phyloP scores from a whole-genome alignment of 108 stramenopile genomes.

The Nitzschia palea region DNA sequence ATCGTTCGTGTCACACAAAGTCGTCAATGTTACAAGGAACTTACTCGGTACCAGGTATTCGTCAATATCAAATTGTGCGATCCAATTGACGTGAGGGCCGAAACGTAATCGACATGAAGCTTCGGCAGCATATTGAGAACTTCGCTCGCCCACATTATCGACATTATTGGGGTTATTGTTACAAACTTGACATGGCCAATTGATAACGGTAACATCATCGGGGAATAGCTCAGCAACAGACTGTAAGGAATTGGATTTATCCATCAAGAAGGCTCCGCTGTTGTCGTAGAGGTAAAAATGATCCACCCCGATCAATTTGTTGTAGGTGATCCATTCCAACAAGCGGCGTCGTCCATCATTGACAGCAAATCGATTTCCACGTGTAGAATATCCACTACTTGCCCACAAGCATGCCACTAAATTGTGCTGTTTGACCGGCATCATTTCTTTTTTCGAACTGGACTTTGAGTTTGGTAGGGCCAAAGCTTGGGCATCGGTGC shows the following conservation, averaged over 20 bases:
- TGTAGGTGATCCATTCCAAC: slow-evolving; percentile 79
- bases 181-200: slow-evolving; percentile 69
- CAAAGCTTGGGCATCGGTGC: slow-evolving; percentile 18
- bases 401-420: slow-evolving; percentile 87
- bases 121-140: slow-evolving; percentile 89
- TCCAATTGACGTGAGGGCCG: slow-evolving; percentile 81
- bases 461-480: background rate
- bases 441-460: background rate
- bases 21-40: background rate
- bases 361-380: slow-evolving; percentile 69
- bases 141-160: slow-evolving; percentile 74
- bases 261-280: slow-evolving; percentile 53
- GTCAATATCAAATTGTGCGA: slow-evolving; percentile 78
- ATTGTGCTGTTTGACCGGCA: slow-evolving; percentile 49
- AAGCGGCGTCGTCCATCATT: slow-evolving; percentile 77
- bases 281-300: slow-evolving; percentile 90
- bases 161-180: slow-evolving; percentile 57
- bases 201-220: slow-evolving; percentile 65
- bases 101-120: slow-evolving; percentile 82
- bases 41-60: slow-evolving; percentile 70
- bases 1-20: too few relatives aligned
- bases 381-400: slow-evolving; percentile 70
- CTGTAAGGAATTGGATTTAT: slow-evolving; percentile 51
- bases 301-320: slow-evolving; percentile 76
- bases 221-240: slow-evolving; percentile 72